These are phyloP conservation scores for Venturia carpophila DNA, from an alignment of 2,329 filamentous ascomycete species.

Conservation along the genomic window DNA sequence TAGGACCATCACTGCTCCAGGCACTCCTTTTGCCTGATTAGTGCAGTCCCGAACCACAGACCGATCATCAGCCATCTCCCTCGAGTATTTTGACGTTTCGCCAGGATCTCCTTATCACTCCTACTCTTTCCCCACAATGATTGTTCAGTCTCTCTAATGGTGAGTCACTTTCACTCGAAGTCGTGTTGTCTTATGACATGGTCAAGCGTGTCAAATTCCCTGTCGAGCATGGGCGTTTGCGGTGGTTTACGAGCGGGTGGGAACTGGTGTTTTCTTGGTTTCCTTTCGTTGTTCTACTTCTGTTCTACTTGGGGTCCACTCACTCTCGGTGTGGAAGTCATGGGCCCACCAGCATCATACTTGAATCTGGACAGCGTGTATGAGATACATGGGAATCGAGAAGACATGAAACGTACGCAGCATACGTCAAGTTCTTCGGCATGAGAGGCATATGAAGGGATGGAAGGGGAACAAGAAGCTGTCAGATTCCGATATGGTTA, in stretches of 20 bases:
- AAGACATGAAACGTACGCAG: constrained; percentile 9
- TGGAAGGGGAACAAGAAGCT: neutral
- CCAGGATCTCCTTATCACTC: neutral
- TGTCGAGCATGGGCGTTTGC: neutral
- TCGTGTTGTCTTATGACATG: neutral
- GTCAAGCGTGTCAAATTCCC: neutral
- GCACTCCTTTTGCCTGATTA: constrained; percentile 8
- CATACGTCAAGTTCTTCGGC: neutral
- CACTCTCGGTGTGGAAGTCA: neutral
- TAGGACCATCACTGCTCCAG: constrained; percentile 15
- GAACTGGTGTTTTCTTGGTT: neutral
- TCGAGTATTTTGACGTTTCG: neutral
- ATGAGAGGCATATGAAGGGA: constrained; percentile 10
- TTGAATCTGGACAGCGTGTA: constrained; percentile 4
- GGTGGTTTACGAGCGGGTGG: neutral
- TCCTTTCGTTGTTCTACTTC: neutral
- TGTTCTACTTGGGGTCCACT: neutral
- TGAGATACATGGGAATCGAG: neutral
- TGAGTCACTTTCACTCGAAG: neutral
- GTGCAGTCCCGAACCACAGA: neutral
- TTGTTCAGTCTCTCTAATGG: neutral
- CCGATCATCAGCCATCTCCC: neutral
- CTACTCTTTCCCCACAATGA: neutral
- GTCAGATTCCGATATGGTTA: neutral
- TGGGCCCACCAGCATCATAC: constrained; percentile 2